Base-by-base conservation (phyloP, 1,139 yeast species). In the Eremothecium coryli region DNA sequence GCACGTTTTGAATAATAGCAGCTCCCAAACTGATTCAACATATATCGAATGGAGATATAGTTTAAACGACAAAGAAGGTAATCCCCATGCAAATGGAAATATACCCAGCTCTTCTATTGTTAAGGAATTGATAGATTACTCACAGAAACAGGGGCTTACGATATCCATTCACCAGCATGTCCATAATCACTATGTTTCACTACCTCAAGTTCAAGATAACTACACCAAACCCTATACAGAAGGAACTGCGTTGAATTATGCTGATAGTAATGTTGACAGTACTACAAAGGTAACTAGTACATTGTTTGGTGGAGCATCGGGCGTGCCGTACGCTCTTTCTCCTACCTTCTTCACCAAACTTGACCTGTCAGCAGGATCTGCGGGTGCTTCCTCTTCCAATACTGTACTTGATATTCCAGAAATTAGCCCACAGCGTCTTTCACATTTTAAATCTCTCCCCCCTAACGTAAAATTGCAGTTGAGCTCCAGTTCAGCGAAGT, bases 111-210 rank as follows among this genome's bases (percentile, higher is more conserved):
- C 72, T 39, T 74, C 69, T 23, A 48, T 71, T 13, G 86, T 73
- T 0, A 73, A 73, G 34, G 64, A 68, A 40, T 56, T 81, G 7
- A 65, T 80, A 8, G 70, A 72, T 23, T 68, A 76, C 37, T 93
- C 94, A 1, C 73, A 73, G 38, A 61, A 63, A 28, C 64, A 73
- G 44, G 70, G 73, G 20, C 66, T 82, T 38, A 70, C 73, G 37
- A 68, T 85, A 8, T 76, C 85, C 4, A 73, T 85, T 12, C 94
- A 84, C 58, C 95, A 85, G 53, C 95, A 85, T 57, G 77, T 82
- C 34, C 60, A 57, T 36, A 49, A 57, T 31, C 85, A 81, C 50
- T 82, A 79, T 51, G 50, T 51, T 14, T 11, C n/a, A n/a, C n/a
- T n/a, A 40, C 47, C 14, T 38, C 37, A 9, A 12, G 23, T 12